A percentile compares a stretch with the other conserved stretches of the same genome.
Conservation (phyloP, 306 rosid genomes). For the Cucumis hystrix region DNA sequence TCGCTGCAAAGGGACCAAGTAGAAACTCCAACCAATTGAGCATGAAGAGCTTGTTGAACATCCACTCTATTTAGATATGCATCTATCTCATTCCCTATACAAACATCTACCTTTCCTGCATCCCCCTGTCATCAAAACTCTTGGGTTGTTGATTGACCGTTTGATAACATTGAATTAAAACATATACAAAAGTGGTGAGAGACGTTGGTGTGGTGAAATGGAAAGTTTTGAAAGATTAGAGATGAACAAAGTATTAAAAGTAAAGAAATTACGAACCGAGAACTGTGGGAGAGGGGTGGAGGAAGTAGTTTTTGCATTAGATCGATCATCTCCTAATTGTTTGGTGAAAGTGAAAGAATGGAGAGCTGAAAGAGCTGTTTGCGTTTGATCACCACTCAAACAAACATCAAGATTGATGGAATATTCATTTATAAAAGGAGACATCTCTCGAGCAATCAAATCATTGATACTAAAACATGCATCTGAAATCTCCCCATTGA, state of each 20-base stretch:
- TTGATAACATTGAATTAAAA: too few species aligned
- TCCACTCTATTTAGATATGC: conserved; percentile 11
- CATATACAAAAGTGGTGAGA: too few species aligned
- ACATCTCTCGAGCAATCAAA: neutral
- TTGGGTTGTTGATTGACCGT: too few species aligned
- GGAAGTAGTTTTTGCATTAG: neutral
- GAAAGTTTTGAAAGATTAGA: too few species aligned
- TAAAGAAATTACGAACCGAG: neutral
- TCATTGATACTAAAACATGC: too few species aligned
- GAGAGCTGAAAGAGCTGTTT: neutral
- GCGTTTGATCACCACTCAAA: neutral
- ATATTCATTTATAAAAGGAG: neutral
- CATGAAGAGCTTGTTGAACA: conserved; percentile 22
- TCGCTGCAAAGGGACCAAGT: conserved; percentile 1
- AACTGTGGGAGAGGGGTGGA: neutral
- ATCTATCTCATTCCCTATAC: neutral
- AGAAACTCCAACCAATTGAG: conserved; percentile 4
- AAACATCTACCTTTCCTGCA: conserved; percentile 6
- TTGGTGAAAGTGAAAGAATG: neutral
- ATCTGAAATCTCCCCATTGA: neutral
- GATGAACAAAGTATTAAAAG: too few species aligned
- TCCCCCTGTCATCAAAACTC: neutral
- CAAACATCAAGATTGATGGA: neutral
- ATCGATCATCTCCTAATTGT: neutral
- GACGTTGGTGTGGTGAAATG: too few species aligned